phyloP scores from a whole-genome alignment of 768 basidiomycete genomes.

The Agaricus blazei region DNA sequence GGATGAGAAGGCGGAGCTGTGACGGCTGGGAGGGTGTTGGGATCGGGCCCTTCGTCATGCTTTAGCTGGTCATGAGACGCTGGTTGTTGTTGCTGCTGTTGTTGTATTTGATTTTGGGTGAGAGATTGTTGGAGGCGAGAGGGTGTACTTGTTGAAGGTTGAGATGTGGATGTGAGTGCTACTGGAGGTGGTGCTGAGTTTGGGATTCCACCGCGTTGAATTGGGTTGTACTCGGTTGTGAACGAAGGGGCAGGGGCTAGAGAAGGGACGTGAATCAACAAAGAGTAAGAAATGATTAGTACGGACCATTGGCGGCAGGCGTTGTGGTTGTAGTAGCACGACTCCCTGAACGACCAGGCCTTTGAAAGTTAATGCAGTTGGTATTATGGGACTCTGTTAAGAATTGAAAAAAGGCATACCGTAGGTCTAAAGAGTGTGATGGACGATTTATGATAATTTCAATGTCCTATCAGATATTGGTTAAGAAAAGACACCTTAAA shows the following conservation, averaged over 20 bases:
- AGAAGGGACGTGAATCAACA: conserved; percentile 16
- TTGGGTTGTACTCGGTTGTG: conserved; percentile 80
- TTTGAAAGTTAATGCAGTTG: neutral
- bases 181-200: conserved; percentile 13
- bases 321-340: conserved; percentile 14
- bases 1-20: conserved; percentile 79
- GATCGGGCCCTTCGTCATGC: conserved; percentile 53
- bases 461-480: conserved; percentile 50
- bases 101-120: conserved; percentile 4
- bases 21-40: conserved; percentile 58
- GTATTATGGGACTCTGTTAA: neutral
- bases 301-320: conserved; percentile 15
- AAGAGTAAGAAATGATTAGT: neutral
- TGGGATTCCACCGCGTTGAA: conserved; percentile 47
- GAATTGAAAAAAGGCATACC: conserved; percentile 36
- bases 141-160: conserved; percentile 1
- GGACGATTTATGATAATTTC: conserved; percentile 89
- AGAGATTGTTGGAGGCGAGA: conserved; percentile 14
- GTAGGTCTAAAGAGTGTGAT: conserved; percentile 67
- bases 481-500: neutral
- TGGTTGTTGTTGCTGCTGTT: conserved; percentile 13
- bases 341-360: neutral
- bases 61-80: neutral
- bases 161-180: neutral
- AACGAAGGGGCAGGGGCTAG: conserved; percentile 50